Conservation (phyloP, 768 basidiomycete species). For the Boletus patriciae region DNA sequence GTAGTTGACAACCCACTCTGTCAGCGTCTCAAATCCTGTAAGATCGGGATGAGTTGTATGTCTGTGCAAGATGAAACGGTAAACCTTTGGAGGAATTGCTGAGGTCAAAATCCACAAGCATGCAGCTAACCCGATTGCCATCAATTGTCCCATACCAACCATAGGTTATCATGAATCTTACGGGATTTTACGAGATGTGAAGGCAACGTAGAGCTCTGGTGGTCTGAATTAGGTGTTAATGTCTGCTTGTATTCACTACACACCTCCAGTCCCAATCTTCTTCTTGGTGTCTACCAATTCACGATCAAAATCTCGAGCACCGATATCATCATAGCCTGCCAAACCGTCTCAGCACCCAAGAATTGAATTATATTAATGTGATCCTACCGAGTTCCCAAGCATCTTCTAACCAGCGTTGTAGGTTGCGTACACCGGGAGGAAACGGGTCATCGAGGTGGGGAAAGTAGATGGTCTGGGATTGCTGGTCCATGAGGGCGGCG, state of each 20-base stretch:
- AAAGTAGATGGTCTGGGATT: conserved; percentile 59
- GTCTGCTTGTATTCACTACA: neutral
- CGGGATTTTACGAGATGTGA: conserved; percentile 80
- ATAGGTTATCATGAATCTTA: conserved; percentile 39
- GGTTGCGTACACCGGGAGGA: conserved; percentile 66
- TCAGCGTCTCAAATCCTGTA: conserved; percentile 48
- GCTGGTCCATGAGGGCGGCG: conserved; percentile 67
- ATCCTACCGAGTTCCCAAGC: conserved; percentile 70
- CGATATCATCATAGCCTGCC: conserved; percentile 71
- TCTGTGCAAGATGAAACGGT: neutral
- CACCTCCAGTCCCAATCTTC: conserved; percentile 83
- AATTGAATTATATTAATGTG: neutral
- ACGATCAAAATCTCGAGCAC: conserved; percentile 57
- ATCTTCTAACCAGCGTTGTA: conserved; percentile 78
- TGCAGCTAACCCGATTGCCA: conserved; percentile 40
- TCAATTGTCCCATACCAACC: neutral
- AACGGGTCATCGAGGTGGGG: conserved; percentile 55
- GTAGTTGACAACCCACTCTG: conserved; percentile 75
- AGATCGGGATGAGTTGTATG: neutral
- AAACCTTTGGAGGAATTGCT: conserved; percentile 45
- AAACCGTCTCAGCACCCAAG: neutral
- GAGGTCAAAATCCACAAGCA: conserved; percentile 66
- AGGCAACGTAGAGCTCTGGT: conserved; percentile 75
- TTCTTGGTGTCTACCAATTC: conserved; percentile 56
- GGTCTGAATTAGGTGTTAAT: neutral